These are phyloP conservation scores for Telfairia occidentalis DNA, from an alignment of 331 rosid species.

Conservation along the genomic window DNA sequence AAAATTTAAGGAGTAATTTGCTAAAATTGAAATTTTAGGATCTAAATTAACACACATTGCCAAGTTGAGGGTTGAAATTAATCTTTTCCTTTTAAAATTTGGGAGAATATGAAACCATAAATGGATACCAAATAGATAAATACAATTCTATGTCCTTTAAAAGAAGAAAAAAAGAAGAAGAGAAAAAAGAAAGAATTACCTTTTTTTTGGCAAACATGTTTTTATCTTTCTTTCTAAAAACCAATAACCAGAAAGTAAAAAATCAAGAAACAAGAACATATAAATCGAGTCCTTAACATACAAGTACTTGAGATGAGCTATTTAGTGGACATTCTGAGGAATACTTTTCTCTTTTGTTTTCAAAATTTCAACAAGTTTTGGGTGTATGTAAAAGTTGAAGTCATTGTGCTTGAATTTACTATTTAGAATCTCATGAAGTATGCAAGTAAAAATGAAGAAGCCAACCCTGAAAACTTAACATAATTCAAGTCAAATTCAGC, in stretches of 20 bases:
- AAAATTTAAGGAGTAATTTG: too few relatives aligned
- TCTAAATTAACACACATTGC: too few relatives aligned
- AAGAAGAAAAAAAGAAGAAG: too few relatives aligned
- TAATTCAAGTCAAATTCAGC: not conserved
- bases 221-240: too few relatives aligned
- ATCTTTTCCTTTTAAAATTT: not conserved
- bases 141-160: too few relatives aligned
- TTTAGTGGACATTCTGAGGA: not conserved
- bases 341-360: not conserved
- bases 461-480: not conserved
- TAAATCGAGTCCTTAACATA: too few relatives aligned
- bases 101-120: not conserved
- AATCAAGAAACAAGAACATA: too few relatives aligned
- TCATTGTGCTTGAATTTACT: not conserved
- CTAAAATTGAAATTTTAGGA: too few relatives aligned
- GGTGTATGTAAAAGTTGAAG: not conserved
- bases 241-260: too few relatives aligned
- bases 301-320: not conserved
- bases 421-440: not conserved
- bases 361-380: not conserved
- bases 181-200: too few relatives aligned
- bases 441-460: not conserved
- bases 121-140: not conserved
- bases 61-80: too few relatives aligned
- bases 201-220: too few relatives aligned